Evolutionary conservation across 148 eudicot genomes (phyloP).

Genomic region (Selenicereus undatus): DNA sequence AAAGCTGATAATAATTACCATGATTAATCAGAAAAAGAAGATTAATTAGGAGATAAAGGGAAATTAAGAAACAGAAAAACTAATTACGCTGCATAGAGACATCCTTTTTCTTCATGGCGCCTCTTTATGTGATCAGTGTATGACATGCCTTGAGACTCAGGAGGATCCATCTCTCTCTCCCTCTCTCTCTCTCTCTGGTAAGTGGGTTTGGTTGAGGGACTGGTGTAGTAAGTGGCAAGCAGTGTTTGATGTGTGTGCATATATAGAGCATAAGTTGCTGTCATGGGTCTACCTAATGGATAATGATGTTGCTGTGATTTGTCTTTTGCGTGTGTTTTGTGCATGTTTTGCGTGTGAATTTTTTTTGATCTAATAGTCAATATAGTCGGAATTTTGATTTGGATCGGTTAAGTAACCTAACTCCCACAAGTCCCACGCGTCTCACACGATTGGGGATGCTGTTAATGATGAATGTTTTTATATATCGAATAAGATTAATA

Average conservation of each 20-base stretch:
- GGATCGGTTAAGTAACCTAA: too few relatives aligned
- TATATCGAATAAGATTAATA: too few relatives aligned
- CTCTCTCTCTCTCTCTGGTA: background rate
- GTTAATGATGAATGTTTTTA: too few relatives aligned
- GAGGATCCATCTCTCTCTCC: constrained; percentile 14
- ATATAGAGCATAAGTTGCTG: background rate
- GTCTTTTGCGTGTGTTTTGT: background rate
- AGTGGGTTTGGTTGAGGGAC: background rate
- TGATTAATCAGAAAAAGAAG: background rate
- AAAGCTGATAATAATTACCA: background rate
- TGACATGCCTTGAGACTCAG: constrained; percentile 7
- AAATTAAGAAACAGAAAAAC: background rate
- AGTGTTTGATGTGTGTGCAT: background rate
- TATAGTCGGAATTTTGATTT: too few relatives aligned
- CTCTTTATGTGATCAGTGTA: constrained; percentile 18
- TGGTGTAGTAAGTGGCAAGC: background rate
- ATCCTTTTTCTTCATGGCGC: constrained; percentile 24
- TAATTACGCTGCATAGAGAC: constrained; percentile 21
- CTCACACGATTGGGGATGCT: too few relatives aligned
- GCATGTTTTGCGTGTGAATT: background rate
- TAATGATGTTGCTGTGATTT: background rate
- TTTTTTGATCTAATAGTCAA: too few relatives aligned
- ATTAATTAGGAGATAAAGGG: background rate
- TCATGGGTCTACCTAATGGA: background rate
- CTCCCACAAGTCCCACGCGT: too few relatives aligned